Evolutionary conservation across 2,329 filamentous ascomycete genomes (phyloP).

Genomic region (Aspergillus sclerotialis): DNA sequence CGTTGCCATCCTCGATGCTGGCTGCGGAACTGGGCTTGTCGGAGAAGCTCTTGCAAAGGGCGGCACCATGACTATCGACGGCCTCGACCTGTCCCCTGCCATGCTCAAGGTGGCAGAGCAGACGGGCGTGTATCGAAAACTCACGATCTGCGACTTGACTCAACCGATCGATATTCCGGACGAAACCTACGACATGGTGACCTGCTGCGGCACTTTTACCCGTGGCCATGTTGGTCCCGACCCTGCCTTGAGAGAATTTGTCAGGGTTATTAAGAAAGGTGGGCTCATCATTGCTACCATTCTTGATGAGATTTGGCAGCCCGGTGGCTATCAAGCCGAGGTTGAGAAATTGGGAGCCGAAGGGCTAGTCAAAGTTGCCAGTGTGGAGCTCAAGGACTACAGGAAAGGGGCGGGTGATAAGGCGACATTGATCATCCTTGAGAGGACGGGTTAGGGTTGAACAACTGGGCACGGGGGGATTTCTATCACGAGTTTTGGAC

Average conservation of each 20-base stretch:
- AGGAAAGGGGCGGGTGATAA: constrained; percentile 24
- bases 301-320: constrained; percentile 44
- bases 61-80: constrained; percentile 43
- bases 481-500: too few species aligned
- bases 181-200: constrained; percentile 44
- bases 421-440: constrained; percentile 19
- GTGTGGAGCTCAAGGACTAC: constrained; percentile 21
- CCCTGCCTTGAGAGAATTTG: constrained; percentile 43
- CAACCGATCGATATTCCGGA: constrained; percentile 34
- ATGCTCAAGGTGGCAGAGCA: constrained; percentile 49
- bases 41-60: constrained; percentile 40
- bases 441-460: too few species aligned
- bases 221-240: constrained; percentile 49
- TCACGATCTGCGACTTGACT: constrained; percentile 43
- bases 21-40: constrained; percentile 52
- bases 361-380: constrained; percentile 27
- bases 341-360: constrained; percentile 32
- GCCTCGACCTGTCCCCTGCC: constrained; percentile 46
- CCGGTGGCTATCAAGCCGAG: constrained; percentile 42
- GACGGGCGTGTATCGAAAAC: constrained; percentile 41
- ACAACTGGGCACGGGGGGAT: too few species aligned
- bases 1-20: constrained; percentile 44
- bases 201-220: constrained; percentile 51
- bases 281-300: constrained; percentile 48
- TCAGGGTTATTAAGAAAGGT: constrained; percentile 41